These are phyloP conservation scores for Metahyphopichia silvanorum DNA, from an alignment of 805 yeast genomes.

Conservation along the genomic window DNA sequence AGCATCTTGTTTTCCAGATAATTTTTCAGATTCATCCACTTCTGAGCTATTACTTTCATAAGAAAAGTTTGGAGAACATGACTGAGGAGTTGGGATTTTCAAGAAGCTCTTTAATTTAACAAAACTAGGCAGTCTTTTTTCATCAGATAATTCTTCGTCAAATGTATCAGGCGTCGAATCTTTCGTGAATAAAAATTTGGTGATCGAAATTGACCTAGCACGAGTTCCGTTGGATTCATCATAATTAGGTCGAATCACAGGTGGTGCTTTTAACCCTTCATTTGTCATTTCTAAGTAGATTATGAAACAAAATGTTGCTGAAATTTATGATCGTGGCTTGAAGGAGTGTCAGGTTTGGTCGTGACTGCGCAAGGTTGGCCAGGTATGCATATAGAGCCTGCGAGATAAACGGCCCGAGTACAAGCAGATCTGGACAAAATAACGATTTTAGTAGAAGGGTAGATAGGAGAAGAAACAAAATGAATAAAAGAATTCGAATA, in stretches of 20 bases:
- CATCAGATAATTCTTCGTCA: constrained; percentile 9
- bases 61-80: constrained; percentile 3
- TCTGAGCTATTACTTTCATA: not conserved
- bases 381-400: too few species aligned
- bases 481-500: too few species aligned
- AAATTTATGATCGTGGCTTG: too few species aligned
- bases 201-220: constrained; percentile 23
- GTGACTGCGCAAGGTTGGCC: too few species aligned
- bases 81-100: constrained; percentile 14
- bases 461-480: too few species aligned
- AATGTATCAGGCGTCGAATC: constrained; percentile 8
- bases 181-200: constrained; percentile 23
- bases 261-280: constrained; percentile 8
- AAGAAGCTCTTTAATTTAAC: constrained; percentile 26
- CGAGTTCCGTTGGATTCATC: constrained; percentile 9
- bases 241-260: constrained; percentile 6
- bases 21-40: constrained; percentile 2
- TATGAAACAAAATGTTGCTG: too few species aligned
- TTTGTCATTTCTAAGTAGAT: too few species aligned
- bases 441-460: too few species aligned
- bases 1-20: constrained; percentile 6
- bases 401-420: too few species aligned
- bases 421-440: too few species aligned
- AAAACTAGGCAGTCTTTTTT: constrained; percentile 19
- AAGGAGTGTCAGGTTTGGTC: too few species aligned